Evolutionary conservation across 202 grass and related monocot species (phyloP), one percentile per base, ranked within the genome.

Genomic region (Hordeum pubiflorum): DNA sequence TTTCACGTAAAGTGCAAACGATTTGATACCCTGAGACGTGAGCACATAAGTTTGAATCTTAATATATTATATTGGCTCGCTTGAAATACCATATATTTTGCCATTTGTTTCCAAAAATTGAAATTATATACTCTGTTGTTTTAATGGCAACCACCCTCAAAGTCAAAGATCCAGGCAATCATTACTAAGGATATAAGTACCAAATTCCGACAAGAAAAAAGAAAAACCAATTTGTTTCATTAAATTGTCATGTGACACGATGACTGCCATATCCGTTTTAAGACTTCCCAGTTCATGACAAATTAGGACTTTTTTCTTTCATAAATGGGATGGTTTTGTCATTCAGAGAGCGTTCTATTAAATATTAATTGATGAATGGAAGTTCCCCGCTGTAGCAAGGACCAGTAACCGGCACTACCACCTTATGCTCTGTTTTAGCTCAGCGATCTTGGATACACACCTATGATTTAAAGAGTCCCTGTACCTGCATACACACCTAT

Each of bases 371-470:
- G 60, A 79, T 75, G 3, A 38, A 60, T 39, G 1, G 31, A 67
- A 79, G 38, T 79, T 75, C 29, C 39, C 6, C 13, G 23, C 32
- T 63, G 31, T 76, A 55, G 43, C 23, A 7, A 82, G 55, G 31
- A 70, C 39, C 32, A 31, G 40, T 67, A 24, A 70, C 15, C 32
- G 9, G 4, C 11, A 63, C 7, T 71, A 54, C 18, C 39, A 36
- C 7, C 0, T 4, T 5, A 61, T 69, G 37, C 38, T 75, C 66
- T 84, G 10, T 84, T 70, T 88, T 62, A 70, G 69, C 54, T 69
- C 6, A 14, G 54, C 3, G 40, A 18, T 13, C 23, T 70, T 69
- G 9, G 39, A 56, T 69, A 22, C 17, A 36, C 6, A 7, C 13
- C 44, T 11, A 70, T 32, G 8, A 80, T 84, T 52, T 48, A 31